Evolutionary conservation across 73 alveolate species (phyloP), one percentile per base, ranked within the genome.

Genomic region (Symbiodinium natans): DNA sequence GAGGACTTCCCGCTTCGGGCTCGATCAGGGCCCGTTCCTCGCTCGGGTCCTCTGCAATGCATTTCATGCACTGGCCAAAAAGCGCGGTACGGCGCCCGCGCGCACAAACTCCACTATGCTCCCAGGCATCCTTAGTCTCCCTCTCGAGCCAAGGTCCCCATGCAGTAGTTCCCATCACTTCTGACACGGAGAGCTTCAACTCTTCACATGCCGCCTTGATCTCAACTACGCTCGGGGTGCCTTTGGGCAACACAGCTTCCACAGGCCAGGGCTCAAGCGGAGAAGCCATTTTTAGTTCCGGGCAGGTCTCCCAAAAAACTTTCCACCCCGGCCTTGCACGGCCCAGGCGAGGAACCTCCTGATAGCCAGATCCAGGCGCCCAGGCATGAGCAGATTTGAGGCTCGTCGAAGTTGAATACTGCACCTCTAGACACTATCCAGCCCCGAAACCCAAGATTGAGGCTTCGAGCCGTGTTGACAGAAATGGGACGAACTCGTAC

Each of bases 31-130:
- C 41, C 48, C 23, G 17, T 10, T 7, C 87, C 34, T 80, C 87
- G 34, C 39, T 10, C 34, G 15, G 56, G 56, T 80, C 87, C 41
- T 33, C 59, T 8, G 87, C 87, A 13, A 80, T 80, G 87, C 87
- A 80, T 56, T 80, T 13, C 90, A 82, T 82, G 90, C 90, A 82
- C 71, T 82, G 90, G 27, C 90, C 90, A 73, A 41, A 82, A 5
- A 82, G 73, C 68, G 71, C 36, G 42, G 90, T 82, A 39, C 90
- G 25, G 39, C 90, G 68, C 25, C 90, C 90, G 73, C 90, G 41
- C 27, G 90, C 90, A n/a, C 90, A 82, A 23, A 82, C n/a, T 39
- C 90, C 90, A 15, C 33, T 52, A 31, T 82, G 90, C 68, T 82
- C 90, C 90, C 90, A 82, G 15, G 41, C 19, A 2, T 80, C 87